Percentiles rank a stretch among this genome's conserved stretches.
phyloP scores from a whole-genome alignment of 2,329 filamentous ascomycete genomes.

The Monosporascus ibericus region DNA sequence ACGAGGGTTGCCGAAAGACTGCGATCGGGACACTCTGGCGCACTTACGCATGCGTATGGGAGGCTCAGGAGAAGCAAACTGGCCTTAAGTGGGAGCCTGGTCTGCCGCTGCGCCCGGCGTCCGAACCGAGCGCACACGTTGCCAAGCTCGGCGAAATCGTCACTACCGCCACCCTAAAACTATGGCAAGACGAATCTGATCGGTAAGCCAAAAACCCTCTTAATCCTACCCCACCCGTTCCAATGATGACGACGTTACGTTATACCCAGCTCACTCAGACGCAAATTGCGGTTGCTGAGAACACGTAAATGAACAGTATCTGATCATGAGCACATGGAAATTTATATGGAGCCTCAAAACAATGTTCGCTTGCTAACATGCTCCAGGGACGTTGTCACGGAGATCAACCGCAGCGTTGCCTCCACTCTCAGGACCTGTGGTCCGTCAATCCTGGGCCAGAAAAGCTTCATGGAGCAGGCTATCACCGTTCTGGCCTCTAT shows the following conservation, averaged over 20 bases:
- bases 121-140: slow-evolving; percentile 71
- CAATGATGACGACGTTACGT: slow-evolving; percentile 85
- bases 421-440: slow-evolving; percentile 88
- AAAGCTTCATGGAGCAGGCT: slow-evolving; percentile 68
- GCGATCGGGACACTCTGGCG: slow-evolving; percentile 89
- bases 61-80: slow-evolving; percentile 72
- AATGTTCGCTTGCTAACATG: slow-evolving; percentile 10
- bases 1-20: slow-evolving; percentile 90
- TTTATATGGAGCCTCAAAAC: not conserved
- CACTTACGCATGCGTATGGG: slow-evolving; percentile 85
- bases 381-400: slow-evolving; percentile 77
- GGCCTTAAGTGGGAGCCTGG: slow-evolving; percentile 85
- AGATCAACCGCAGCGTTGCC: slow-evolving; percentile 90
- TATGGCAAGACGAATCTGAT: slow-evolving; percentile 88
- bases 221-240: slow-evolving; percentile 10
- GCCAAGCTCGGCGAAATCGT: slow-evolving; percentile 82
- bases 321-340: slow-evolving; percentile 22
- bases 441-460: slow-evolving; percentile 72
- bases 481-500: slow-evolving; percentile 70
- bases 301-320: slow-evolving; percentile 59
- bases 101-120: slow-evolving; percentile 62
- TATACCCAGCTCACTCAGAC: slow-evolving; percentile 99
- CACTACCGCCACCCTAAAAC: slow-evolving; percentile 72
- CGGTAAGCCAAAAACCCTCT: slow-evolving; percentile 59
- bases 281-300: slow-evolving; percentile 84